Conservation (phyloP, 1,284 basidiomycete genomes). For the Puccinia horiana region DNA sequence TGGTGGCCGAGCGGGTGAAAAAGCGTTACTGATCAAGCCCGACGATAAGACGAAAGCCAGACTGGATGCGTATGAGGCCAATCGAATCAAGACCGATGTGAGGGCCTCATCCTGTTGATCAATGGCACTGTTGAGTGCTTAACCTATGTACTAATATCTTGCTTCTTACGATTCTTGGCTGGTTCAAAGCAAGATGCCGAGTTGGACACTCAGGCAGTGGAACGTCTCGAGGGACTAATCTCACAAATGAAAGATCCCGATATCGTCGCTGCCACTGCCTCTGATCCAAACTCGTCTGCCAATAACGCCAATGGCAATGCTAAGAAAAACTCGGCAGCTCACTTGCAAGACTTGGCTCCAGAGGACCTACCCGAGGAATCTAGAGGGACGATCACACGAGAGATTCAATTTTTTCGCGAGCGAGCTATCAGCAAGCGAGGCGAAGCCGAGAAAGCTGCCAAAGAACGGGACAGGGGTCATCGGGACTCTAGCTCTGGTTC, state of each 20-base stretch:
- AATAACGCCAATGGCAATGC: constrained; percentile 27
- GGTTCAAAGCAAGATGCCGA: constrained; percentile 46
- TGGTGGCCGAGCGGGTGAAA: constrained; percentile 52
- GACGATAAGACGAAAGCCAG: constrained; percentile 56
- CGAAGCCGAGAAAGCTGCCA: constrained; percentile 51
- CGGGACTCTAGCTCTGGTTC: constrained; percentile 46
- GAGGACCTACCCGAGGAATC: constrained; percentile 56
- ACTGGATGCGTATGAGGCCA: constrained; percentile 55
- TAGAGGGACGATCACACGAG: constrained; percentile 54
- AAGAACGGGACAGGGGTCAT: constrained; percentile 50
- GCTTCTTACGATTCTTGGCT: not conserved
- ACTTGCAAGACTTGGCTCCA: constrained; percentile 56
- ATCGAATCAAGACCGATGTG: constrained; percentile 53
- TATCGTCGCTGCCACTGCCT: constrained; percentile 33
- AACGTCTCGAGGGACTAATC: constrained; percentile 47
- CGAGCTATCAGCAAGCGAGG: constrained; percentile 53
- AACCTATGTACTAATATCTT: not conserved
- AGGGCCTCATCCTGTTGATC: constrained; percentile 23
- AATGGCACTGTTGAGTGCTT: not conserved
- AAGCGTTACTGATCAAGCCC: constrained; percentile 54
- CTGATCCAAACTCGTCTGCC: constrained; percentile 23
- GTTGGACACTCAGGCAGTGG: constrained; percentile 45
- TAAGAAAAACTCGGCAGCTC: constrained; percentile 49
- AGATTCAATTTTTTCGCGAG: constrained; percentile 57
- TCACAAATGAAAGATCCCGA: constrained; percentile 50